Evolutionary conservation across 2,329 filamentous ascomycete genomes (phyloP).

Genomic region (Dactylellina parvicollis): DNA sequence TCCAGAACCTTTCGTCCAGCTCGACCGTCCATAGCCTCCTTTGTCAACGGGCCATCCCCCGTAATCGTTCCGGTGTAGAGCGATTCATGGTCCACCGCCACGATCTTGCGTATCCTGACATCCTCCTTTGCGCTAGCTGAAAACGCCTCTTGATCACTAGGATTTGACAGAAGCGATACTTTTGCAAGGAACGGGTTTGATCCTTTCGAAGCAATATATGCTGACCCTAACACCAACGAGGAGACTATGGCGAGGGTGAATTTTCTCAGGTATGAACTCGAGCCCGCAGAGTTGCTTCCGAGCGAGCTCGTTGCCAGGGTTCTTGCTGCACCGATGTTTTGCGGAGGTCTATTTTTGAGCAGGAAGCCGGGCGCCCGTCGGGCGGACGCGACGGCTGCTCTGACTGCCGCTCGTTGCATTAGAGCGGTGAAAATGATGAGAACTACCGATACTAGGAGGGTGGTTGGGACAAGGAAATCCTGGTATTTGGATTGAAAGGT

Average conservation of each 20-base stretch:
- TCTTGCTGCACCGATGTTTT: constrained; percentile 41
- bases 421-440: constrained; percentile 42
- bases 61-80: constrained; percentile 87
- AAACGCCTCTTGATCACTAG: constrained; percentile 57
- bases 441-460: constrained; percentile 44
- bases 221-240: constrained; percentile 45
- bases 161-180: constrained; percentile 54
- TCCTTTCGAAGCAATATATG: constrained; percentile 43
- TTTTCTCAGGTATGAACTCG: constrained; percentile 43
- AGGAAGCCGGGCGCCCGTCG: constrained; percentile 47
- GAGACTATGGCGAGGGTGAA: constrained; percentile 53
- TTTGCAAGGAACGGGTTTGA: constrained; percentile 37
- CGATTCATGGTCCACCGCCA: constrained; percentile 89
- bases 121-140: constrained; percentile 60
- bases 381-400: constrained; percentile 50
- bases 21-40: constrained; percentile 84
- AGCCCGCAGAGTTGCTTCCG: constrained; percentile 6
- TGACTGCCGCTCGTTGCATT: constrained; percentile 54
- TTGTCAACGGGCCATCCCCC: constrained; percentile 85
- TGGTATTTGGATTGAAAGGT: constrained; percentile 25
- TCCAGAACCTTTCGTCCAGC: constrained; percentile 78
- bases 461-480: constrained; percentile 24
- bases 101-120: constrained; percentile 68
- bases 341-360: constrained; percentile 39
- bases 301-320: constrained; percentile 25